Evolutionary conservation across 768 basidiomycete species (phyloP).

Genomic region (Suillus discolor): DNA sequence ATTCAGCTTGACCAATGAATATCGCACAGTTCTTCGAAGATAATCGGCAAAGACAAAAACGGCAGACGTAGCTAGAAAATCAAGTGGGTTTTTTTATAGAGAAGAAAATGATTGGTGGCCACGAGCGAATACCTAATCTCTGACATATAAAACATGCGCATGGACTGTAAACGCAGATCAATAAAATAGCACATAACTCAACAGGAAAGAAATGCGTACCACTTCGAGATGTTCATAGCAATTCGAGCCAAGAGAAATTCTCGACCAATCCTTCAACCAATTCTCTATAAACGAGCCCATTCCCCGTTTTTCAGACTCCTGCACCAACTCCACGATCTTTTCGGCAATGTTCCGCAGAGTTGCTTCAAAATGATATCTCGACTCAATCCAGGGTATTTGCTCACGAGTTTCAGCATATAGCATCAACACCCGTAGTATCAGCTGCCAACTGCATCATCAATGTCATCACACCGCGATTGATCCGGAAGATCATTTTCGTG

Average conservation of each 20-base stretch:
- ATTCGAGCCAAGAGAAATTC: not conserved
- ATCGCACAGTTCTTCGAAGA: not conserved
- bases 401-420: slow-evolving; percentile 23
- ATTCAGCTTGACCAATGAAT: not conserved
- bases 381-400: slow-evolving; percentile 20
- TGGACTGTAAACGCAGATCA: not conserved
- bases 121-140: not conserved
- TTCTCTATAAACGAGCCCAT: not conserved
- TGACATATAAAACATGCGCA: not conserved
- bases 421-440: slow-evolving; percentile 5
- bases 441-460: slow-evolving; percentile 8
- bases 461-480: slow-evolving; percentile 10
- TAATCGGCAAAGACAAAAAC: not conserved
- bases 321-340: not conserved
- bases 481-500: slow-evolving; percentile 18
- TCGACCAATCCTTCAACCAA: not conserved
- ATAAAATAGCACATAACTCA: not conserved
- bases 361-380: slow-evolving; percentile 8
- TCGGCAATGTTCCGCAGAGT: not conserved
- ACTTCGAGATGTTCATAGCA: not conserved
- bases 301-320: not conserved
- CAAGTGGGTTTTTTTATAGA: not conserved
- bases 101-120: not conserved
- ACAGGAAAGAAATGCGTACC: not conserved
- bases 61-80: not conserved